Conservation (phyloP, 495 filamentous ascomycete genomes). For the Pseudevernia furfuracea region DNA sequence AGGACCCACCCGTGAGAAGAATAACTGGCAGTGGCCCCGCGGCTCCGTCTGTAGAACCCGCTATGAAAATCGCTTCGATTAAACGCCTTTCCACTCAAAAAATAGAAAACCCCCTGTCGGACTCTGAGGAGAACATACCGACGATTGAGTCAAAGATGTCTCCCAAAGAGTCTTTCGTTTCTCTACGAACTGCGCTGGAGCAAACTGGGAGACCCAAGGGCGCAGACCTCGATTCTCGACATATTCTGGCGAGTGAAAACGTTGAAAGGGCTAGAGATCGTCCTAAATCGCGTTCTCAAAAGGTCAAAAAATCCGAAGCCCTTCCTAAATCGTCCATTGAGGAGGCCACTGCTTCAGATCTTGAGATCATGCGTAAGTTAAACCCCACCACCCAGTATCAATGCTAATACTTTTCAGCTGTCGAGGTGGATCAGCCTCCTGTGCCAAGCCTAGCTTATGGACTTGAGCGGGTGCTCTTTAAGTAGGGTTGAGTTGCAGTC, state of each 20-base stretch:
- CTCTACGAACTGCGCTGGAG: background rate
- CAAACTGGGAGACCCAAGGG: background rate
- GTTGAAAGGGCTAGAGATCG: background rate
- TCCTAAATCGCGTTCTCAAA: background rate
- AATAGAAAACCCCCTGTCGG: background rate
- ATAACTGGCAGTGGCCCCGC: background rate
- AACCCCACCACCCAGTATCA: background rate
- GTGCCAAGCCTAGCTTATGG: constrained; percentile 71
- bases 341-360: constrained; percentile 16
- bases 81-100: no score
- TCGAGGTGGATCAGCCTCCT: constrained; percentile 47
- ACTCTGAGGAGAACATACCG: background rate
- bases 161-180: background rate
- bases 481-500: constrained; percentile 39
- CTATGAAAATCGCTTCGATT: no score
- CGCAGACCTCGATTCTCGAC: background rate
- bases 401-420: constrained; percentile 32
- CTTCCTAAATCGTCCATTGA: constrained; percentile 8
- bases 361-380: constrained; percentile 21
- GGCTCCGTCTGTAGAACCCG: background rate
- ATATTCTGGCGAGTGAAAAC: background rate
- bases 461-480: constrained; percentile 87
- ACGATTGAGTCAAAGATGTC: background rate
- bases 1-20: background rate
- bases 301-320: background rate